phyloP scores from a whole-genome alignment of 257 asterid species.

The Solanum phureja region DNA sequence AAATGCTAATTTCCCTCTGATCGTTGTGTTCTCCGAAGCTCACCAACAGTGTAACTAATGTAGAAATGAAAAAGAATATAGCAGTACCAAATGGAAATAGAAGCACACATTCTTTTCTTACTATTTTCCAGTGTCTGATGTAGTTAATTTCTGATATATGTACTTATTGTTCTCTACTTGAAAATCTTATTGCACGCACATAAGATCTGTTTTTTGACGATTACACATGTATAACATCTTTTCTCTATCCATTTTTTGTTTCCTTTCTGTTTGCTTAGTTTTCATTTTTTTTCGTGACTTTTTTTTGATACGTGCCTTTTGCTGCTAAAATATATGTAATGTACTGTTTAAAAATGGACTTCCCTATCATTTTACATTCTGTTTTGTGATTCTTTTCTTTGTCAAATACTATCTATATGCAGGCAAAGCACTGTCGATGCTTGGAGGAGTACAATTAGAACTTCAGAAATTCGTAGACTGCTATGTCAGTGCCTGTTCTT shows the following conservation, averaged over 20 bases:
- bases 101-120: background rate
- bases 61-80: background rate
- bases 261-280: background rate
- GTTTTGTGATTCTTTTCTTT: background rate
- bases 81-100: background rate
- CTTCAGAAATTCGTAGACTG: constrained; percentile 78
- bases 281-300: background rate
- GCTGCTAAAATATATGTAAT: background rate
- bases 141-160: background rate
- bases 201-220: background rate
- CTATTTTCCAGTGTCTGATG: background rate
- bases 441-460: constrained; percentile 79
- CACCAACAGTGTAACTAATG: background rate
- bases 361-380: background rate
- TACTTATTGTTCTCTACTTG: background rate
- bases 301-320: background rate
- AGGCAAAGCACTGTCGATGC: constrained; percentile 65
- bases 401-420: constrained; percentile 16
- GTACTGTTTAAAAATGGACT: background rate
- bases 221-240: background rate
- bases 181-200: background rate
- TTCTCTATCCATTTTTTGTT: background rate
- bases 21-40: background rate
- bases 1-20: background rate
- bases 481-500: constrained; percentile 49